Conservation (phyloP, 345 rosid species). For the Camelina sativa region DNA sequence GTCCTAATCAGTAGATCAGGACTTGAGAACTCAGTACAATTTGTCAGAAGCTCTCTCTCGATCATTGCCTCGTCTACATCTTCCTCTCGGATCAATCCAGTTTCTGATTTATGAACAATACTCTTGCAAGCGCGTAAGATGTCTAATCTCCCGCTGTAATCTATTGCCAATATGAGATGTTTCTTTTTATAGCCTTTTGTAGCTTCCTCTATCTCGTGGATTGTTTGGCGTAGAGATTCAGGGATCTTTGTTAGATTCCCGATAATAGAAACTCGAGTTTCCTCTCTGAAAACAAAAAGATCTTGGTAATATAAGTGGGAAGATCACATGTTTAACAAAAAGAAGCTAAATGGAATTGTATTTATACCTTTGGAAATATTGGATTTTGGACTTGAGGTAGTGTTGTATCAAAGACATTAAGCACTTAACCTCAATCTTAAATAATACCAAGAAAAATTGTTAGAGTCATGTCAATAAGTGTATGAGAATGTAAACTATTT, state of each 20-base stretch:
- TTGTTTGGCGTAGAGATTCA: slow-evolving; percentile 40
- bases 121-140: slow-evolving; percentile 64
- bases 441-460: slow-evolving; percentile 1
- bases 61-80: slow-evolving; percentile 59
- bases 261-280: slow-evolving; percentile 55
- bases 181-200: slow-evolving; percentile 51
- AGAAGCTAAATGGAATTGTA: neutral
- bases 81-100: slow-evolving; percentile 50
- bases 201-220: slow-evolving; percentile 50
- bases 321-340: neutral
- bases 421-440: slow-evolving; percentile 62
- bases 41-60: slow-evolving; percentile 65
- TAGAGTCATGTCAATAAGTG: neutral
- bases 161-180: slow-evolving; percentile 69
- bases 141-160: slow-evolving; percentile 75
- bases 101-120: slow-evolving; percentile 51
- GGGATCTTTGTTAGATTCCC: slow-evolving; percentile 66
- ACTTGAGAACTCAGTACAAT: slow-evolving; percentile 54
- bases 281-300: slow-evolving; percentile 44
- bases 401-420: slow-evolving; percentile 63
- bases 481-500: neutral
- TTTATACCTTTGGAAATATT: slow-evolving; percentile 32
- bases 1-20: slow-evolving; percentile 80
- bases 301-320: slow-evolving; percentile 2
- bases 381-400: slow-evolving; percentile 46